Conservation (phyloP, 169 alveolate species). For the Theileria sp. region DNA sequence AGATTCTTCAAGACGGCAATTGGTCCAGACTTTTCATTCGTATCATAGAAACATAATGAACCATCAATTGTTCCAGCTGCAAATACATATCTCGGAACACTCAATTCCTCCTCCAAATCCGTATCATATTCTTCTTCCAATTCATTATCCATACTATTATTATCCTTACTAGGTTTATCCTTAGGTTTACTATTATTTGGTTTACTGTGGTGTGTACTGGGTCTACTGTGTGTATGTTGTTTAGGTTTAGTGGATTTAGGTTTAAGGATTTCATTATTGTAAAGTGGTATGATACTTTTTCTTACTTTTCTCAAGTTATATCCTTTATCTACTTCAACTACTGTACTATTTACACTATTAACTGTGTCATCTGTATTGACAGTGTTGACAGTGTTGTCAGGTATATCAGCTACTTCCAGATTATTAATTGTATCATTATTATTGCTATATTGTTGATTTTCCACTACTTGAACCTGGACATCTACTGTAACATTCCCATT, state of each 20-base stretch:
- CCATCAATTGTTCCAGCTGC: conserved; percentile 87
- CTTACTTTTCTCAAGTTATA: conserved; percentile 20
- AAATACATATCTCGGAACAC: conserved; percentile 72
- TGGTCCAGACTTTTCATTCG: conserved; percentile 82
- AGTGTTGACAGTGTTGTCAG: not conserved
- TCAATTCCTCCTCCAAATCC: conserved; percentile 74
- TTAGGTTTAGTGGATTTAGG: not conserved
- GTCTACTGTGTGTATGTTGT: not conserved
- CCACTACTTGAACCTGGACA: not conserved
- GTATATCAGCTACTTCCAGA: too few species aligned
- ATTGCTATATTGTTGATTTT: not conserved
- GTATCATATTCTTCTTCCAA: conserved; percentile 58
- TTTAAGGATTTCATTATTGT: not conserved
- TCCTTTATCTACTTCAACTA: conserved; percentile 7
- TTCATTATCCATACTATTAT: not conserved
- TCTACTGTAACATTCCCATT: too few species aligned
- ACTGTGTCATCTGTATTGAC: conserved; percentile 25
- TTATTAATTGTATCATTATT: too few species aligned
- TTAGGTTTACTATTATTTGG: too few species aligned
- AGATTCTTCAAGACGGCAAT: conserved; percentile 87
- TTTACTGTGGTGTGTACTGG: too few species aligned
- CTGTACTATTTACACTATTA: too few species aligned
- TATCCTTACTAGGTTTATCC: not conserved
- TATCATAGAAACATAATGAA: conserved; percentile 83
- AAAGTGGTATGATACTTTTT: conserved; percentile 9